Evolutionary conservation across 2,329 filamentous ascomycete species (phyloP).

Genomic region (Aspergillus aculeatus): DNA sequence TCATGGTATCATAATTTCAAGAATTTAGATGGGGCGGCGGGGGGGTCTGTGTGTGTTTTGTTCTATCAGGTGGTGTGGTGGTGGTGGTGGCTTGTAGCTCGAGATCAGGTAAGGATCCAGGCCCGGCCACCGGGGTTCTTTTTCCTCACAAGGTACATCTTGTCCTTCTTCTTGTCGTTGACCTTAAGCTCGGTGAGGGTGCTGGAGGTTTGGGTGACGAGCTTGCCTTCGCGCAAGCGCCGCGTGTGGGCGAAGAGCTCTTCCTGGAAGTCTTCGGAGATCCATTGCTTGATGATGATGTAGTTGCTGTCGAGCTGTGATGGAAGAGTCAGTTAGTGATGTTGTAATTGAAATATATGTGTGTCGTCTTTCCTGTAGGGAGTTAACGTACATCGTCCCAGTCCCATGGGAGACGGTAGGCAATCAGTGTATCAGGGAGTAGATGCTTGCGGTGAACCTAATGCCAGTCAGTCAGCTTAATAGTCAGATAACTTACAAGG

Average conservation of each 20-base stretch:
- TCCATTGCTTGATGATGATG: constrained; percentile 71
- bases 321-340: constrained; percentile 4
- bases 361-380: not conserved
- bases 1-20: constrained; percentile 6
- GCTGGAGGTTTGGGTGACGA: constrained; percentile 36
- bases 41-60: not conserved
- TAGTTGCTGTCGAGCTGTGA: constrained; percentile 60
- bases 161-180: constrained; percentile 45
- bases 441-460: constrained; percentile 49
- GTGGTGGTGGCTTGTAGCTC: not conserved
- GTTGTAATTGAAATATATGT: not conserved
- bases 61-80: not conserved
- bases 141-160: constrained; percentile 48
- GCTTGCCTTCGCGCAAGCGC: constrained; percentile 57
- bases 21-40: no score
- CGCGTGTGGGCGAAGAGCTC: constrained; percentile 70
- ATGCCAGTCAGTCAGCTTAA: constrained; percentile 10
- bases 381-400: constrained; percentile 45
- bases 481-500: not conserved
- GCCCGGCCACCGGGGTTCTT: constrained; percentile 39
- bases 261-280: constrained; percentile 69
- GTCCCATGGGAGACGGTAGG: constrained; percentile 48
- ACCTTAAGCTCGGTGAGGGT: constrained; percentile 43
- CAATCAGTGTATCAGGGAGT: constrained; percentile 46
- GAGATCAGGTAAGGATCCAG: constrained; percentile 36